Conservation (phyloP, 768 basidiomycete genomes). For the Boletus rubroflammeus region DNA sequence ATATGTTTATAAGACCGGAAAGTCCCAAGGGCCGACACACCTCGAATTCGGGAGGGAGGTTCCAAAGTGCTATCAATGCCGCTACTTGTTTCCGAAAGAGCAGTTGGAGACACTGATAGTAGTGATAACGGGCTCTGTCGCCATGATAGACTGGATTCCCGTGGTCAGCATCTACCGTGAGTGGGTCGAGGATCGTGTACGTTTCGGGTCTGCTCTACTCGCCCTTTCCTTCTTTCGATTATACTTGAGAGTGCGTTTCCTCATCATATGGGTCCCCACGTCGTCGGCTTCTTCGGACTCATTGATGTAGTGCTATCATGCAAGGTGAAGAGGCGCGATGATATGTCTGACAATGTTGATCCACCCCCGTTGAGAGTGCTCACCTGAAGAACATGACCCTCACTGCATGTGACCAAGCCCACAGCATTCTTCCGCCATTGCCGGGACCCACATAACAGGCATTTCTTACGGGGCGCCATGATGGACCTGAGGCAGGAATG, state of each 20-base stretch:
- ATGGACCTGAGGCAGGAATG: neutral
- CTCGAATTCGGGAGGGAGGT: constrained; percentile 78
- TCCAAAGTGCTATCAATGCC: constrained; percentile 59
- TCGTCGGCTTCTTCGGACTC: constrained; percentile 74
- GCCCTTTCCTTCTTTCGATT: constrained; percentile 45
- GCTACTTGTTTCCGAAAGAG: constrained; percentile 74
- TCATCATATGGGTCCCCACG: constrained; percentile 56
- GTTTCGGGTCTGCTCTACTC: constrained; percentile 56
- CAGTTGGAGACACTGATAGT: constrained; percentile 81
- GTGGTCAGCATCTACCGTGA: neutral
- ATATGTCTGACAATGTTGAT: neutral
- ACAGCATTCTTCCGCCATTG: constrained; percentile 87
- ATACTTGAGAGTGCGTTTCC: constrained; percentile 64
- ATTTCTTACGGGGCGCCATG: constrained; percentile 62
- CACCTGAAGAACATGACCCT: constrained; percentile 90
- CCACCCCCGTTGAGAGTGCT: constrained; percentile 10
- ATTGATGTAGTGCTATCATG: constrained; percentile 69
- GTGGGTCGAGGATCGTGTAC: constrained; percentile 35
- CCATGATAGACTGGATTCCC: constrained; percentile 73
- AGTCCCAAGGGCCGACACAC: constrained; percentile 36
- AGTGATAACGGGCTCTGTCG: constrained; percentile 69
- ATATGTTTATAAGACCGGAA: constrained; percentile 2
- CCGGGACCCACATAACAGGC: constrained; percentile 76
- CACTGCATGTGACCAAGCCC: constrained; percentile 81
- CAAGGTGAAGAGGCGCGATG: neutral